phyloP scores from a whole-genome alignment of 2,329 filamentous ascomycete genomes.

The Endothia cerciana region DNA sequence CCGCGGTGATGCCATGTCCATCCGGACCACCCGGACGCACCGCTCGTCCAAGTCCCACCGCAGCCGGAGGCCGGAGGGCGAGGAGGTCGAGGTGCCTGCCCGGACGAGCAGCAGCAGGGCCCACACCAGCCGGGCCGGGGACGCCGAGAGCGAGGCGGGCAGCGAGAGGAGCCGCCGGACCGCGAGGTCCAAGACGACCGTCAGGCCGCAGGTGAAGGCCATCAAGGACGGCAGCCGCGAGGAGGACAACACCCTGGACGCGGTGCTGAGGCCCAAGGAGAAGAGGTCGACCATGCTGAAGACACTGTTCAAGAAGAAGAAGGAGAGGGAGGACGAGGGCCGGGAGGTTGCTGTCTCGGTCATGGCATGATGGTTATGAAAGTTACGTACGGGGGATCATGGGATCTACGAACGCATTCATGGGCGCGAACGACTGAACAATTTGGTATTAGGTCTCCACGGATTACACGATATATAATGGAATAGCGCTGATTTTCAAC shows the following conservation, averaged over 20 bases:
- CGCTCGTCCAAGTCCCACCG: constrained; percentile 43
- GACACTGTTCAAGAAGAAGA: constrained; percentile 61
- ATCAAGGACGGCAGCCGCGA: constrained; percentile 43
- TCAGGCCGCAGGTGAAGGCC: constrained; percentile 35
- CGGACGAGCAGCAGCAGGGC: constrained; percentile 40
- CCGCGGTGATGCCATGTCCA: constrained; percentile 36
- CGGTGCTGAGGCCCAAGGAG: constrained; percentile 50
- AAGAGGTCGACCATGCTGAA: constrained; percentile 60
- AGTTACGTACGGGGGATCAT: not conserved
- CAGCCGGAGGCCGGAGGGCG: constrained; percentile 24
- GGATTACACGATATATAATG: not conserved
- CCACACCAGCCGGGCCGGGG: constrained; percentile 24
- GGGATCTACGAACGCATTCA: not conserved
- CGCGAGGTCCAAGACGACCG: constrained; percentile 35
- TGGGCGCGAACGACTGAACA: not conserved
- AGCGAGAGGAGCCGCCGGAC: constrained; percentile 36
- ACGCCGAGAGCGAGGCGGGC: constrained; percentile 36
- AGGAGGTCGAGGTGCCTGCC: constrained; percentile 32
- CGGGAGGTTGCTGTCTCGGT: constrained; percentile 22
- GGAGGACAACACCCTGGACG: constrained; percentile 40
- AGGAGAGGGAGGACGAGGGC: constrained; percentile 47
- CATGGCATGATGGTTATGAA: constrained; percentile 24
- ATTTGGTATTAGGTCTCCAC: not conserved
- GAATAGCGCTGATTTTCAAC: not conserved
- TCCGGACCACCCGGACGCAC: constrained; percentile 45